Evolutionary conservation across 2,329 filamentous ascomycete genomes (phyloP).

Genomic region (Pestalotiopsis sp.): DNA sequence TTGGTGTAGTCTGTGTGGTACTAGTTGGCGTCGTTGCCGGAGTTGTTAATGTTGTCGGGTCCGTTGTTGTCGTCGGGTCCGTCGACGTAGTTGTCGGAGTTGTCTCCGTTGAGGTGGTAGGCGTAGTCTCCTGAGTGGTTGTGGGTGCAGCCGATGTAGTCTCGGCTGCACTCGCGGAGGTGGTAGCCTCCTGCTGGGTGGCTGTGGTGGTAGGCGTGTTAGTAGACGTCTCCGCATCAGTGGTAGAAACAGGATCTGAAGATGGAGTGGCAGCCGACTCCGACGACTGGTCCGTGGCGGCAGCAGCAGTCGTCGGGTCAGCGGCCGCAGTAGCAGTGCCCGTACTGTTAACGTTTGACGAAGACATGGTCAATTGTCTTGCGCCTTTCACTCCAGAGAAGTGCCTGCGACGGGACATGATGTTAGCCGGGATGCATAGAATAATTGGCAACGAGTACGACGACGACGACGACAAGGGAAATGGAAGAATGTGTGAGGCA

Average conservation of each 20-base stretch:
- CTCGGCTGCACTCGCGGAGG: constrained; percentile 14
- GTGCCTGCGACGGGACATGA: constrained; percentile 14
- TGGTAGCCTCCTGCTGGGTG: neutral
- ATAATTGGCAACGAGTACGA: neutral
- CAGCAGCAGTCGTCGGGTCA: constrained; percentile 9
- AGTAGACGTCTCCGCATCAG: constrained; percentile 9
- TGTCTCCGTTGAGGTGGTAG: constrained; percentile 1
- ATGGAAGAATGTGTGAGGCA: neutral
- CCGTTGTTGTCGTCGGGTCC: neutral
- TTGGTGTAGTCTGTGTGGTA: constrained; percentile 17
- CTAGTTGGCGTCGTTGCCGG: constrained; percentile 15
- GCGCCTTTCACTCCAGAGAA: constrained; percentile 13
- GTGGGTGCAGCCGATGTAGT: constrained; percentile 12
- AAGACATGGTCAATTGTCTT: constrained; percentile 19
- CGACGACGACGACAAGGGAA: neutral
- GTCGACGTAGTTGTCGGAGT: constrained; percentile 16
- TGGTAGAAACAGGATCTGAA: constrained; percentile 2
- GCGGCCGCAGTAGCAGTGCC: constrained; percentile 3
- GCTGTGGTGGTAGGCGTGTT: constrained; percentile 13
- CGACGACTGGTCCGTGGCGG: neutral
- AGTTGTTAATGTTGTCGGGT: constrained; percentile 17
- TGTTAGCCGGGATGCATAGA: constrained; percentile 10
- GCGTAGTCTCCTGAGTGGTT: neutral
- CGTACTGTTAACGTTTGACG: constrained; percentile 18
- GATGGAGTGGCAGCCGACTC: constrained; percentile 2